Evolutionary conservation across 495 filamentous ascomycete genomes (phyloP).

Genomic region (Pyrenula massariospora): DNA sequence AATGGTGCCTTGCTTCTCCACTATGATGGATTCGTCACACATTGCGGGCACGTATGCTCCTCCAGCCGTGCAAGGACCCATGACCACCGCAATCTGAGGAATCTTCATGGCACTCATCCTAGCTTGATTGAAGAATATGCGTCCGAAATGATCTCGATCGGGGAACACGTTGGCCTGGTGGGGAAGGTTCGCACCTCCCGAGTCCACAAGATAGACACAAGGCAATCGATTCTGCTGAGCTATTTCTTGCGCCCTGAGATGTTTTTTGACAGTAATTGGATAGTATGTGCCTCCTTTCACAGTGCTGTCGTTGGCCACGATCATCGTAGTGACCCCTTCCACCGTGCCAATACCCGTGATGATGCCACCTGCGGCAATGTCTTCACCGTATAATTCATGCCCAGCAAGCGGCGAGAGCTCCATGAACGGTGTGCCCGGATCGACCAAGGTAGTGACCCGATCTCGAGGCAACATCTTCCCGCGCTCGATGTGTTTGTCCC

Average conservation of each 20-base stretch:
- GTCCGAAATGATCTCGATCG: constrained; percentile 87
- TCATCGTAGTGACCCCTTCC: constrained; percentile 82
- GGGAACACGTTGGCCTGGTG: constrained; percentile 97
- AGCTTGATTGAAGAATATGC: constrained; percentile 99
- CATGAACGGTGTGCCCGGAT: constrained; percentile 81
- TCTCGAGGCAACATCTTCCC: constrained; percentile 95
- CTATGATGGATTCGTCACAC: constrained; percentile 96
- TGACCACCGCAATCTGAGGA: constrained; percentile 89
- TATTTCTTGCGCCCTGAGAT: constrained; percentile 83
- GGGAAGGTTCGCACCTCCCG: constrained; percentile 89
- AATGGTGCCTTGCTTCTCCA: constrained; percentile 87
- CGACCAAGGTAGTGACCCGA: constrained; percentile 75
- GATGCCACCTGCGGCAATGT: constrained; percentile 80
- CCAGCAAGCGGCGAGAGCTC: constrained; percentile 84
- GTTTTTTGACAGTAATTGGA: constrained; percentile 96
- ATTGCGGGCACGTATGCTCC: constrained; percentile 95
- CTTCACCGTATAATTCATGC: constrained; percentile 78
- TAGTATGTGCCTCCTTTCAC: constrained; percentile 99
- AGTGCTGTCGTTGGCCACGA: constrained; percentile 94
- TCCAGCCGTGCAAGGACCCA: constrained; percentile 95
- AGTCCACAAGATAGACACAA: constrained; percentile 95
- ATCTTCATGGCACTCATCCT: constrained; percentile 70
- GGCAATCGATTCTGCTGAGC: constrained; percentile 78
- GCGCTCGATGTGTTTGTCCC: constrained; percentile 75
- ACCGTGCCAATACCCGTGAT: constrained; percentile 89